Evolutionary conservation across 1,284 basidiomycete genomes (phyloP), one percentile per base, ranked within the genome.

Genomic region (Puccinia hordei): DNA sequence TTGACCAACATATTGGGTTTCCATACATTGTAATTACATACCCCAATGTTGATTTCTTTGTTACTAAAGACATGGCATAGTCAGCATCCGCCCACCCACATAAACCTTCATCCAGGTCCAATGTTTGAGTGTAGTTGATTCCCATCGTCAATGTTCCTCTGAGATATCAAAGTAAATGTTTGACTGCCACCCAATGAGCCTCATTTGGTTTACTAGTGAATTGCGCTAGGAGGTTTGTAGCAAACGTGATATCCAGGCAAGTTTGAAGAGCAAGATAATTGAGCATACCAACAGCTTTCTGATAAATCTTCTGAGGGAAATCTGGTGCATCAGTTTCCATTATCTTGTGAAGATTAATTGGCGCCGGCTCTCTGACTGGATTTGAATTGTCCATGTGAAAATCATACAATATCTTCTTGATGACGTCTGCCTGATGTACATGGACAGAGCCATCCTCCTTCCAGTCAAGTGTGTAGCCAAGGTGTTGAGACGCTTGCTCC

Each of bases 251-350:
- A 44, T 44, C n/a, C n/a, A 9, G 22, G 51, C 49, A 53, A 9
- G 69, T 72, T 9, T 30, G 33, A 4, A 49, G 24, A n/a, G 41
- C 69, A 2, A 72, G 27, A 55, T 72, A 72, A n/a, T 53, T 72
- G 6, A 72, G 27, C 41, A n/a, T n/a, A n/a, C n/a, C n/a, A n/a
- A n/a, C n/a, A n/a, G n/a, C n/a, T n/a, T n/a, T n/a, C n/a, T n/a
- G 59, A 30, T 8, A 33, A 3, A 24, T 10, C 27, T 33, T 30
- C 30, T 63, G 27, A 27, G 6, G 35, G 24, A 63, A 63, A 63
- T 4, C 13, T 8, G 13, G 30, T 5, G 59, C 13, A 5, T 30
- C 59, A 33, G 10, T 30, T 15, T 10, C 59, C 6, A 63, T 24
- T 6, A 63, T 38, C 15, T 63, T 22, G 24, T 63, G 59, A 24